These are phyloP conservation scores for Colletotrichum sp. DNA, from an alignment of 2,329 filamentous ascomycete species.

Conservation along the genomic window DNA sequence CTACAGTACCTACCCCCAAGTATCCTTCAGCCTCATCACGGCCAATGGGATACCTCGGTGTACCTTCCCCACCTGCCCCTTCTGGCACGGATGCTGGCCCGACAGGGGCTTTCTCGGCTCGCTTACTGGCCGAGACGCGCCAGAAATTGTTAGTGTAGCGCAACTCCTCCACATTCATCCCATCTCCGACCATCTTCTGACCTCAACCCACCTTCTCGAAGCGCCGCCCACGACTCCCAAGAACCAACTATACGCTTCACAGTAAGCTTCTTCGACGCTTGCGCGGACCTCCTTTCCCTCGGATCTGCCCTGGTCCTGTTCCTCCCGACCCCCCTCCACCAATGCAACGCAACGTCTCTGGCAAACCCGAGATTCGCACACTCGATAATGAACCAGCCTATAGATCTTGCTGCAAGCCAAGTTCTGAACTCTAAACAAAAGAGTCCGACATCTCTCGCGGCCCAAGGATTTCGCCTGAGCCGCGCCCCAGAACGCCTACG, in stretches of 20 bases:
- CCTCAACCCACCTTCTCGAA: constrained; percentile 15
- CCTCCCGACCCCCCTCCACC: background rate
- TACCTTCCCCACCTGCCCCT: background rate
- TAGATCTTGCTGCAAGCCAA: constrained; percentile 4
- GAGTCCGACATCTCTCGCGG: background rate
- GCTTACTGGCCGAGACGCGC: constrained; percentile 21
- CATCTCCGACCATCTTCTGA: constrained; percentile 16
- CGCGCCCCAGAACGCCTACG: background rate
- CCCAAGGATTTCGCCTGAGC: background rate
- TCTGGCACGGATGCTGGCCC: background rate
- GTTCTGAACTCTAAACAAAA: background rate
- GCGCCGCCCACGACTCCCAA: background rate
- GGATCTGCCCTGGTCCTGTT: background rate
- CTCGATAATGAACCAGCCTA: background rate
- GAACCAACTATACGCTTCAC: constrained; percentile 3
- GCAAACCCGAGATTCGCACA: background rate
- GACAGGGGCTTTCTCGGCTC: constrained; percentile 15
- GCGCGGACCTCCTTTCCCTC: background rate
- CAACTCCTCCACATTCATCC: constrained; percentile 17
- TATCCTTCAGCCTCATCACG: background rate
- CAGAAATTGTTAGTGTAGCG: constrained; percentile 20
- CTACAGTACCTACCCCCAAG: background rate
- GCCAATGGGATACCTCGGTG: background rate
- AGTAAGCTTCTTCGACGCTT: constrained; percentile 4
- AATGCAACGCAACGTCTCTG: constrained; percentile 8